Evolutionary conservation across 2,329 filamentous ascomycete genomes (phyloP).

Genomic region (Exophiala aquamarina): DNA sequence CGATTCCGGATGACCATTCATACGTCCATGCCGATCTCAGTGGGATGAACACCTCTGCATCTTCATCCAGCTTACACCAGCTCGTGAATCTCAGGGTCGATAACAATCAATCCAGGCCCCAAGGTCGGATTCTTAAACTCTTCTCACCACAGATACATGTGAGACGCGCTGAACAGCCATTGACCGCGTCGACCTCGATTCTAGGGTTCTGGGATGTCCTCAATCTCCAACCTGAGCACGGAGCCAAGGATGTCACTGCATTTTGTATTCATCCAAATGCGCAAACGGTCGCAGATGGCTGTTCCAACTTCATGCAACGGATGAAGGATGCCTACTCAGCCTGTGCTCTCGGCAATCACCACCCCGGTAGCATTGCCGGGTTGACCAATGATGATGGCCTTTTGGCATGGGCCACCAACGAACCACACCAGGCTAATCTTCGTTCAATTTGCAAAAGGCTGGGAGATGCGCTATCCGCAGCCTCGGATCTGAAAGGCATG

Average conservation of each 20-base stretch:
- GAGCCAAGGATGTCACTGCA: slow-evolving; percentile 57
- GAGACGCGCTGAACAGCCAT: slow-evolving; percentile 51
- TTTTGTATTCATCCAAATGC: slow-evolving; percentile 57
- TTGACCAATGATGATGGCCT: slow-evolving; percentile 38
- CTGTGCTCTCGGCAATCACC: slow-evolving; percentile 57
- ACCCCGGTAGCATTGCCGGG: slow-evolving; percentile 41
- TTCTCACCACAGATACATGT: slow-evolving; percentile 54
- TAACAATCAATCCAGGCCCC: slow-evolving; percentile 31
- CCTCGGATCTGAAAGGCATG: slow-evolving; percentile 37
- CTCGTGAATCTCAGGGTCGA: slow-evolving; percentile 22
- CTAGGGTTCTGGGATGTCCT: slow-evolving; percentile 63
- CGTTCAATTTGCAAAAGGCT: slow-evolving; percentile 36
- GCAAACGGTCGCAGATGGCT: slow-evolving; percentile 44
- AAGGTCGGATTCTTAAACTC: slow-evolving; percentile 39
- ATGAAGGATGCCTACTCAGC: slow-evolving; percentile 56
- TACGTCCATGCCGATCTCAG: slow-evolving; percentile 40
- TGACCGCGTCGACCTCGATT: slow-evolving; percentile 58
- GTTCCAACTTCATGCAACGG: slow-evolving; percentile 53
- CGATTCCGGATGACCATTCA: slow-evolving; percentile 39
- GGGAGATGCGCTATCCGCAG: slow-evolving; percentile 38
- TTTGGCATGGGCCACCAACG: slow-evolving; percentile 36
- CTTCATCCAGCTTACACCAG: slow-evolving; percentile 14
- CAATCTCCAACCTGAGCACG: slow-evolving; percentile 56
- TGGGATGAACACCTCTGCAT: slow-evolving; percentile 27
- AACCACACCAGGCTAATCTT: slow-evolving; percentile 30